A percentile compares a stretch with the other conserved stretches of the same genome.
These are phyloP conservation scores for Torulaspora gathmanii DNA, from an alignment of 805 yeast species.

Conservation along the genomic window DNA sequence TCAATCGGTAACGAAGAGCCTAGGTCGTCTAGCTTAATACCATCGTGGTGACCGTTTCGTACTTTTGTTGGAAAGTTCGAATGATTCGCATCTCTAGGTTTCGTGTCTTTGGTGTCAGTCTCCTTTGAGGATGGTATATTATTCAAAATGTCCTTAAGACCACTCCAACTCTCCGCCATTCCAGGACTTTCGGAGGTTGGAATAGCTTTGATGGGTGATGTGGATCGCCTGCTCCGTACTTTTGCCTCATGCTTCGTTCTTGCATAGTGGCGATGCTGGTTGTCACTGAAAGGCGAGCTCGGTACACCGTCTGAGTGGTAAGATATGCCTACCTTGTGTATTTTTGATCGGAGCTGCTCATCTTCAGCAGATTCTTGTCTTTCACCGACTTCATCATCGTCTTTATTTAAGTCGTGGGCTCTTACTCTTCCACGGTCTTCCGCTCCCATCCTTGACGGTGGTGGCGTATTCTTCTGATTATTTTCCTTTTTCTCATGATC, in stretches of 20 bases:
- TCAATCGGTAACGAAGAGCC: constrained; percentile 15
- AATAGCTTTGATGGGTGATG: constrained; percentile 25
- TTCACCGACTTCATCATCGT: background rate
- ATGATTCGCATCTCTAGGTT: background rate
- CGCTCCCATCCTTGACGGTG: constrained; percentile 1
- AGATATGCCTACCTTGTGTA: constrained; percentile 11
- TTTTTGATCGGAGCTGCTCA: constrained; percentile 6
- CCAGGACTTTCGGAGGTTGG: constrained; percentile 16
- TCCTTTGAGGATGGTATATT: constrained; percentile 9
- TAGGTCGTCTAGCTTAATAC: constrained; percentile 17
- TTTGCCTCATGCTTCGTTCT: constrained; percentile 22
- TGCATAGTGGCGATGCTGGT: constrained; percentile 23
- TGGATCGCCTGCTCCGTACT: constrained; percentile 19
- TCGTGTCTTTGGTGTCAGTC: background rate
- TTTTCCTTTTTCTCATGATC: constrained; percentile 1
- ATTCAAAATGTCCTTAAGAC: constrained; percentile 18
- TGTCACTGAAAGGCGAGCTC: constrained; percentile 18
- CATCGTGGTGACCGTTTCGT: constrained; percentile 12
- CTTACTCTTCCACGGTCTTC: constrained; percentile 1
- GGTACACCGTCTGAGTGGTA: constrained; percentile 7
- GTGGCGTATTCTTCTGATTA: background rate
- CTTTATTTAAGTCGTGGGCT: background rate
- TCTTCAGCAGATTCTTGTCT: background rate
- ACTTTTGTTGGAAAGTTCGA: constrained; percentile 3
- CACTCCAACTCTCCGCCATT: constrained; percentile 18